Evolutionary conservation across 2,329 filamentous ascomycete species (phyloP), one percentile per base, ranked within the genome.

Genomic region (Ophiosphaerella herpotricha): DNA sequence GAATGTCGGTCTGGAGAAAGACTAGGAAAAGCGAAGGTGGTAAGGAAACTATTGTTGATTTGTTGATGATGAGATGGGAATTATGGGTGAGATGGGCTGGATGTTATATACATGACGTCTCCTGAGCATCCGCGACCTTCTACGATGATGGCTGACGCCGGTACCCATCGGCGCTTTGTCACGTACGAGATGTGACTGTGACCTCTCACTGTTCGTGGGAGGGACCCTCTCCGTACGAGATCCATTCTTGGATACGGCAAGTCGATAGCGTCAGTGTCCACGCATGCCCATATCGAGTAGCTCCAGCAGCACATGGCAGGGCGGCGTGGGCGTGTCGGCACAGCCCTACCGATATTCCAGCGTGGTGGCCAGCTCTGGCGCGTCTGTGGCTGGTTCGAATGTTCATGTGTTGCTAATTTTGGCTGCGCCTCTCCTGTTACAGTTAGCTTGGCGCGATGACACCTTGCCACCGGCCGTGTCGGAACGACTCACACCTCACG

Each of bases 21-120:
- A 54, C 42, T 54, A 43, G 46, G 37, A 51, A 58, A 63, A 71
- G 68, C 68, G 69, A 71, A 66, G 38, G 66, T 65, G 43, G 46
- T 55, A 56, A 55, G 53, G 57, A 61, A 62, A 54, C 43, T 57
- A 53, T 52, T 58, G 57, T 50, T 55, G 50, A 29, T 29, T 29
- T 29, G 24, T 52, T 55, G 50, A 39, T 59, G 61, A 55, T 64
- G 60, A 62, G 61, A 61, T 52, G 41, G 39, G 24, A 39, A 49
- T 53, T 4, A 35, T 53, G 53, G 50, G 39, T 18, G 57, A 48
- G 50, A 50, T 42, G 35, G 46, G 26, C 29, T 26, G 42, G 52
- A 38, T 56, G 52, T 55, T 70, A 70, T 71, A 71, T 71, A 71
- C 54, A 39, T 23, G 39, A 47, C 37, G 16, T 31, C 23, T 47